A percentile compares a stretch with the other conserved stretches of the same genome.
These are phyloP conservation scores for Lasiosphaeria miniovina DNA, from an alignment of 495 filamentous ascomycete species.

Conservation along the genomic window DNA sequence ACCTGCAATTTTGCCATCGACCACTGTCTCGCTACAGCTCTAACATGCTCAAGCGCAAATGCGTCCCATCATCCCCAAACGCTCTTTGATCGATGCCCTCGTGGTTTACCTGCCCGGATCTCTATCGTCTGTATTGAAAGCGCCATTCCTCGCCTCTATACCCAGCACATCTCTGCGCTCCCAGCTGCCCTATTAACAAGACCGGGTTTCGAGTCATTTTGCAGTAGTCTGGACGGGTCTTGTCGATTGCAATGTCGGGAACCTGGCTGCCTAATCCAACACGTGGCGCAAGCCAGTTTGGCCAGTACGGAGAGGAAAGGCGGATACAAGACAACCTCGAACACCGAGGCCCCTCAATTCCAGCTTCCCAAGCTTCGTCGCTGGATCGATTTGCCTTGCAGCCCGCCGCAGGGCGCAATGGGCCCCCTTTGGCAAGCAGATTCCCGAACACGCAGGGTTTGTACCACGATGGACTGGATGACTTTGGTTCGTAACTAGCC, in stretches of 20 bases:
- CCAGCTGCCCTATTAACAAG: too few species aligned
- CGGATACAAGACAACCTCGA: neutral
- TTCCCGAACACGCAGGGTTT: neutral
- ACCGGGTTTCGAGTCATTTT: too few species aligned
- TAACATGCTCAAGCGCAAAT: too few species aligned
- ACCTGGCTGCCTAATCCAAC: slow-evolving; percentile 11
- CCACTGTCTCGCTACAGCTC: too few species aligned
- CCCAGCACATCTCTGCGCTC: too few species aligned
- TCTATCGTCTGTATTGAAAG: too few species aligned
- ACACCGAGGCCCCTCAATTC: neutral
- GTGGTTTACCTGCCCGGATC: too few species aligned
- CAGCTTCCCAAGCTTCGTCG: neutral
- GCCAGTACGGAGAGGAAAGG: neutral
- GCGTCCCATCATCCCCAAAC: too few species aligned
- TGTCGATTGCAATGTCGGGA: neutral
- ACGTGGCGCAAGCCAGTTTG: neutral
- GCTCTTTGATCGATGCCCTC: too few species aligned
- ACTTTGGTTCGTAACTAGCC: slow-evolving; percentile 27
- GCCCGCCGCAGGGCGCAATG: neutral
- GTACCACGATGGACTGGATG: slow-evolving; percentile 25
- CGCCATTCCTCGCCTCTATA: too few species aligned
- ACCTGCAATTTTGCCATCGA: too few species aligned
- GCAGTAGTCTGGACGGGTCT: too few species aligned
- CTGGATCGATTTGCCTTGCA: neutral
- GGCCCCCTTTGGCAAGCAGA: neutral